Base-by-base conservation (phyloP, 306 rosid species). In the Dalbergia oliveri region DNA sequence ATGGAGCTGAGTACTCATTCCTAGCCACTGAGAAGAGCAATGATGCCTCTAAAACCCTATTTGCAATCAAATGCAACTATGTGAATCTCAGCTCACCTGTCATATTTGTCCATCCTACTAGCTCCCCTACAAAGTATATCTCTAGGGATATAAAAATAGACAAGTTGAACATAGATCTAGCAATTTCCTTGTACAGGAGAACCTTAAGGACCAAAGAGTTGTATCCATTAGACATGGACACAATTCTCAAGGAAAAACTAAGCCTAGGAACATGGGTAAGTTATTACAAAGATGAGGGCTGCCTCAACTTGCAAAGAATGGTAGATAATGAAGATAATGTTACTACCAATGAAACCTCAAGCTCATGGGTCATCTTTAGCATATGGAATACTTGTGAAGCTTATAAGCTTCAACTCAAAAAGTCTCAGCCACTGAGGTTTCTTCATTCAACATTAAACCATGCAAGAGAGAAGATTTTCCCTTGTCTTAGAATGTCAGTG, bases 241-340 rank as follows among this genome's bases (percentile, higher is more conserved):
- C 69, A 57, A 90, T 90, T 77, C 82, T 90, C 66, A 88, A 77
- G 84, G 94, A 88, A 77, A 90, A 87, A 43, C 82, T 85, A 5
- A 90, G 86, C 65, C 70, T 90, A 11, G 94, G 91, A 13, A 88
- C 94, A 21, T 90, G 94, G 94, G 86, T 90, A 13, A 68, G 87
- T 31, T 90, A 88, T 57, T 88, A 69, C 59, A 81, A 86, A 65
- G 79, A 85, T 47, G 88, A 87, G 8, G 84, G 86, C 1, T 49
- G 54, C 84, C 59, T 83, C 70, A 81, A 86, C 57, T 60, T 77
- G 62, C 56, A 47, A 54, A 69, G 64, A 34, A 68, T 77, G 49
- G 77, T 82, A 72, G 54, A 75, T 4, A 49, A 59, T 31, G 43
- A 84, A 58, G 78, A 74, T 11, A 50, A 26, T 26, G 31, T 26